These are phyloP conservation scores for Lipomyces spencermartinsiae DNA, from an alignment of 805 yeast species.

Conservation along the genomic window DNA sequence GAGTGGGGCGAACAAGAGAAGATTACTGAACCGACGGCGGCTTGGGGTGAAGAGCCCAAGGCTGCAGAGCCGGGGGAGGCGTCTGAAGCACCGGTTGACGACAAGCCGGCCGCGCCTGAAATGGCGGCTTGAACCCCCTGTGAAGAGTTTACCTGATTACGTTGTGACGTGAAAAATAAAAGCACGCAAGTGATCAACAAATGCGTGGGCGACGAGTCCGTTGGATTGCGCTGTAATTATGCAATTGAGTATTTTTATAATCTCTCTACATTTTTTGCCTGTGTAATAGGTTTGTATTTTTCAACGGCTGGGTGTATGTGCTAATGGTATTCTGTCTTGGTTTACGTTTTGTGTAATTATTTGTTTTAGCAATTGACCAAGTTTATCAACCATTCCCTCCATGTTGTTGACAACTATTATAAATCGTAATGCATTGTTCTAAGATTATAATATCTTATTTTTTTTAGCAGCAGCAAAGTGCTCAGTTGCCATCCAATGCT, in stretches of 20 bases:
- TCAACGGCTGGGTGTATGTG: background rate
- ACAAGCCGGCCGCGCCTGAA: background rate
- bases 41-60: constrained; percentile 3
- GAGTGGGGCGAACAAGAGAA: constrained; percentile 7
- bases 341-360: background rate
- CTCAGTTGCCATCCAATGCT: too few species aligned
- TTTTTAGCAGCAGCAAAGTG: background rate
- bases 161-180: background rate
- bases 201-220: background rate
- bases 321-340: background rate
- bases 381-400: background rate
- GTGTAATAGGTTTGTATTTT: background rate
- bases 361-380: background rate
- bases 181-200: background rate
- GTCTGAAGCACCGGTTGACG: background rate
- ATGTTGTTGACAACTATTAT: background rate
- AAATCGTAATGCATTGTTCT: background rate
- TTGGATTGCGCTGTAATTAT: background rate
- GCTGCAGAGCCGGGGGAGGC: background rate
- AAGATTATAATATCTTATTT: too few species aligned
- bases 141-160: background rate
- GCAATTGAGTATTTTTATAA: background rate
- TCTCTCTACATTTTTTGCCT: background rate
- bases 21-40: background rate
- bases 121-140: background rate